Conservation (phyloP, 129 eudicot genomes). For the Centrapalus pauciflorus region DNA sequence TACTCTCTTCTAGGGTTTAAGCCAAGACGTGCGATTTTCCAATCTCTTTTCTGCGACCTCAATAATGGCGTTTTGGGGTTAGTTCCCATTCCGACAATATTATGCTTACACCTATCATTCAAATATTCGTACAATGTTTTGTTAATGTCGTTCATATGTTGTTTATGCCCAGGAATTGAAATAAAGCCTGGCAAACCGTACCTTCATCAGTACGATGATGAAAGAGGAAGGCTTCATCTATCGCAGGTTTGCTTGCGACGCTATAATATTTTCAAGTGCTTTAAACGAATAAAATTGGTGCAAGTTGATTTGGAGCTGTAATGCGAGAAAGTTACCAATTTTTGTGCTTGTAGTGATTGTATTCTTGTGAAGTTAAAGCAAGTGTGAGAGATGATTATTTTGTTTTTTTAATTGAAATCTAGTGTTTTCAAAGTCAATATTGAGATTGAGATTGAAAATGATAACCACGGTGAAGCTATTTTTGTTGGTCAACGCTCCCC, state of each 20-base stretch:
- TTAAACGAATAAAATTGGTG: neutral
- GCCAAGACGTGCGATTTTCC: slow-evolving; percentile 5
- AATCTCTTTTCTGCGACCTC: slow-evolving; percentile 8
- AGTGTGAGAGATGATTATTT: neutral
- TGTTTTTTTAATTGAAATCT: neutral
- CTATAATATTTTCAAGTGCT: neutral
- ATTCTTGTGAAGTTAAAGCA: neutral
- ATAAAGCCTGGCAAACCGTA: slow-evolving; percentile 76
- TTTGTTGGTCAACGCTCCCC: neutral
- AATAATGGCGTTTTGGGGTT: slow-evolving; percentile 88
- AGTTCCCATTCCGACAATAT: neutral
- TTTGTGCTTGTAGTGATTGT: neutral
- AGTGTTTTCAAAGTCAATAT: neutral
- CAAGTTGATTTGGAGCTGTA: neutral
- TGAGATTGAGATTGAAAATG: neutral
- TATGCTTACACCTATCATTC: neutral
- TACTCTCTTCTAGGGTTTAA: slow-evolving; percentile 48
- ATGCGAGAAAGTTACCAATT: neutral
- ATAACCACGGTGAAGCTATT: no score
- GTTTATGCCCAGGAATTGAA: slow-evolving; percentile 62
- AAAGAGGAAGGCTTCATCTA: slow-evolving; percentile 67
- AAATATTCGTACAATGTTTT: neutral
- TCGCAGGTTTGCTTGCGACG: slow-evolving; percentile 58
- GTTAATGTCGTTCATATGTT: neutral
- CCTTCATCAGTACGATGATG: slow-evolving; percentile 46